Evolutionary conservation across 176 grass and related monocot genomes (phyloP), one percentile per base, ranked within the genome.

Genomic region (Bonia amplexicaulis): DNA sequence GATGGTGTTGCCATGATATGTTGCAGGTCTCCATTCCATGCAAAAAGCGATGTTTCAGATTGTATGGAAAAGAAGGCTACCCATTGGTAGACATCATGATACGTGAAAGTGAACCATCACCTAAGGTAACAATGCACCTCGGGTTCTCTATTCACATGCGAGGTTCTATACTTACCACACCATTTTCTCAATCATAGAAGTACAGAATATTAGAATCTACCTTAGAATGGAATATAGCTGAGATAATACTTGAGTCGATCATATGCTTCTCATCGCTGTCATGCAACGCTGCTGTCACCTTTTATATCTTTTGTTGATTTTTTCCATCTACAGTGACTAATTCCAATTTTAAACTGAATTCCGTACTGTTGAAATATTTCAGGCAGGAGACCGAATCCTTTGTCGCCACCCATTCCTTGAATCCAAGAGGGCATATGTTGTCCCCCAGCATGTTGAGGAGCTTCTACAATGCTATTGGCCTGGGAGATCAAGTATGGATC

Each of bases 371-470:
- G 68, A 86, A 76, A 84, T 52, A 33, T 84, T 92, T 31, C 80
- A 94, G 96, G 90, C 87, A 86, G 96, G 96, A 76, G 89, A 99
- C 66, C 88, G 93, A 49, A 93, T 96, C 88, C 86, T 99, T 23
- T 99, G 96, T 64, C 88, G 93, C 33, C 93, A 99, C 60, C 96
- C 96, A 35, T 99, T 99, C 77, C 88, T 87, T 90, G 93, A 99
- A 89, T 99, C 96, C 37, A 99, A 99, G 84, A 96, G 96, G 78
- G 96, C 91, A 66, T 96, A 96, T 86, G 93, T 96, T 86, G 93
- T 94, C 49, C 91, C 93, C 55, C 93, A 99, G 65, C 80, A 66
- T 75, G 96, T 96, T 66, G 93, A 99, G 81, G 96, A 99, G 90
- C 91, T 99, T 82, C 90, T 94, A 51, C 89, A 87, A 57, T 99